Conservation (phyloP, 768 basidiomycete genomes). For the Psilocybe sp. region DNA sequence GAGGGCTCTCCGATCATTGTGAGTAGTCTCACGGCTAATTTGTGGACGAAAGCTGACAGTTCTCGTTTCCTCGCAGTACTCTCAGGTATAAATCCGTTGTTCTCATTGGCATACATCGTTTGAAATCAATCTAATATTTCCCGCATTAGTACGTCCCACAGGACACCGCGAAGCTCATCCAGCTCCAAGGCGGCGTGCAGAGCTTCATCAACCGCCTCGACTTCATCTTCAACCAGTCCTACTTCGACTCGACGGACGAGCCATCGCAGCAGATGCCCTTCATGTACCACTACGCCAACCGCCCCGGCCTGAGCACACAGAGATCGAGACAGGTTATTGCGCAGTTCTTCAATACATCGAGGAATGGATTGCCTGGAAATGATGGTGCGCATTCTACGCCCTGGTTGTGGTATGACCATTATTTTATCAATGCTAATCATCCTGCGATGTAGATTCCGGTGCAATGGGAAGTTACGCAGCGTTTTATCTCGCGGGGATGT, state of each 20-base stretch:
- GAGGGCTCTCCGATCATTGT: constrained; percentile 63
- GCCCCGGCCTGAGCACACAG: constrained; percentile 57
- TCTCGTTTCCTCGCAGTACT: constrained; percentile 37
- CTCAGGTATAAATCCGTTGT: constrained; percentile 40
- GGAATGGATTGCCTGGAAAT: constrained; percentile 59
- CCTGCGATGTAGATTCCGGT: constrained; percentile 26
- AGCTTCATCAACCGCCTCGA: constrained; percentile 54
- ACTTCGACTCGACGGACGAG: constrained; percentile 63
- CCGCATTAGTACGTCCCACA: constrained; percentile 56
- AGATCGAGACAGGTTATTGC: constrained; percentile 54
- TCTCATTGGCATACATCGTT: too few relatives aligned
- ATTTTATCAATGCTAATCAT: background rate
- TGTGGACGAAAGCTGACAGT: background rate
- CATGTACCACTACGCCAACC: constrained; percentile 69
- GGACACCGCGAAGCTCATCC: constrained; percentile 59
- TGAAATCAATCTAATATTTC: too few relatives aligned
- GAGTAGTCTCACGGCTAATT: constrained; percentile 14
- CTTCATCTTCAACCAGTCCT: constrained; percentile 57
- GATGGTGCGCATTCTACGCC: constrained; percentile 40
- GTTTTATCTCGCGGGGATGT: constrained; percentile 59
- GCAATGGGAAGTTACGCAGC: constrained; percentile 63
- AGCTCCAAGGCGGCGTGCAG: constrained; percentile 55
- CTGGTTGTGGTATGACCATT: background rate
- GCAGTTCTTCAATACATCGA: constrained; percentile 53
- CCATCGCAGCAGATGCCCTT: constrained; percentile 67